phyloP scores from a whole-genome alignment of 2,329 filamentous ascomycete species.

The Geosmithia flava region DNA sequence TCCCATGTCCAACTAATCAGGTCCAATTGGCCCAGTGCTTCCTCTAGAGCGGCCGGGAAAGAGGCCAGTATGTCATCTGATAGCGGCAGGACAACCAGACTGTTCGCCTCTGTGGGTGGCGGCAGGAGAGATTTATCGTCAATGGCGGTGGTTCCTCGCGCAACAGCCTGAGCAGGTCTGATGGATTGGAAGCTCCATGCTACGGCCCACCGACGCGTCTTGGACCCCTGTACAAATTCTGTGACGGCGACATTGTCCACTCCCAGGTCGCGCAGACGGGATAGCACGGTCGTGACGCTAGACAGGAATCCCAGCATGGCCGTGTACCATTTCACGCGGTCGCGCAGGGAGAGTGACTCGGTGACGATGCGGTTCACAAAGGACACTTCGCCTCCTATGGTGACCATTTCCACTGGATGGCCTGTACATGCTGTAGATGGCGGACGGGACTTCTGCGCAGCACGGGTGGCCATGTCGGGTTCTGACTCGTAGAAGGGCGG shows the following conservation, averaged over 20 bases:
- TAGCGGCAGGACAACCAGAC: constrained; percentile 10
- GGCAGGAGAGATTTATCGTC: constrained; percentile 30
- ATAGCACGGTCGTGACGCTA: constrained; percentile 51
- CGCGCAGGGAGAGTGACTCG: constrained; percentile 49
- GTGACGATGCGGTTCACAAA: constrained; percentile 62
- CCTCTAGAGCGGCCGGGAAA: constrained; percentile 21
- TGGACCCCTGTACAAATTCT: constrained; percentile 63
- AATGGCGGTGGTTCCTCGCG: constrained; percentile 27
- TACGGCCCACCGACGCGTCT: constrained; percentile 76
- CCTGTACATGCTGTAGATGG: constrained; percentile 69
- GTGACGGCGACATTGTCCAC: constrained; percentile 75
- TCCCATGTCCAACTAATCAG: constrained; percentile 55
- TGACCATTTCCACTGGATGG: constrained; percentile 75
- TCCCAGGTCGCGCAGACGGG: constrained; percentile 38
- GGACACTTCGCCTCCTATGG: constrained; percentile 59
- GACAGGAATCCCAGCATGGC: constrained; percentile 77
- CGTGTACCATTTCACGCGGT: constrained; percentile 73
- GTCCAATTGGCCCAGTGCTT: constrained; percentile 41
- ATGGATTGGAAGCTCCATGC: constrained; percentile 71
- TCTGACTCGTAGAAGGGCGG: constrained; percentile 83
- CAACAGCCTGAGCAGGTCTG: constrained; percentile 42
- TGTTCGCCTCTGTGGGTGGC: constrained; percentile 21
- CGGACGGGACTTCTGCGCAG: constrained; percentile 50
- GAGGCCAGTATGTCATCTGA: constrained; percentile 6
- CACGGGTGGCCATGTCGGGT: constrained; percentile 54